A percentile compares a stretch with the other conserved stretches of the same genome.
Evolutionary conservation across 495 filamentous ascomycete species (phyloP).

Genomic region (Aspergillus bridgeri): DNA sequence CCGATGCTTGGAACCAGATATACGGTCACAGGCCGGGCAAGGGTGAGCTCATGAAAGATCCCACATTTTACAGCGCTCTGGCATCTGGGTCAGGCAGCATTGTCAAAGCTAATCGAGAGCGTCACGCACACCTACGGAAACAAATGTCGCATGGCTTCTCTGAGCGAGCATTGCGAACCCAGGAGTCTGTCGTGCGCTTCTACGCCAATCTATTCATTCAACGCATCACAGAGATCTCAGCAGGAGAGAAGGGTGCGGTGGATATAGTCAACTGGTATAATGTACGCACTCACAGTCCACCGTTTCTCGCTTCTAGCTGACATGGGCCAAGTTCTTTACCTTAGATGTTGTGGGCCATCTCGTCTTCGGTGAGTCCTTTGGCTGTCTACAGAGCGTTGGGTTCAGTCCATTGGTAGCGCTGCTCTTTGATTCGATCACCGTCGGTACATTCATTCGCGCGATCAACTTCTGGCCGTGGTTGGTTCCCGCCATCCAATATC

Average conservation of each 20-base stretch:
- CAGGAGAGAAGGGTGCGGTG: constrained; percentile 6
- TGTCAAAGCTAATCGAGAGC: constrained; percentile 24
- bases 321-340: constrained; percentile 13
- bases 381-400: constrained; percentile 37
- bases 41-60: constrained; percentile 22
- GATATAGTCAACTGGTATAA: constrained; percentile 35
- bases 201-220: constrained; percentile 45
- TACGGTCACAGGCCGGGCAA: constrained; percentile 46
- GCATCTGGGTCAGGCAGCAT: constrained; percentile 12
- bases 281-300: constrained; percentile 36
- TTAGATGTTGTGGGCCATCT: constrained; percentile 51
- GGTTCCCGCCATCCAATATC: not conserved
- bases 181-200: constrained; percentile 40
- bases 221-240: constrained; percentile 9
- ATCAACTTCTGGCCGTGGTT: constrained; percentile 4
- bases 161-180: constrained; percentile 40
- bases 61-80: constrained; percentile 4
- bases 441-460: constrained; percentile 12
- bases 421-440: constrained; percentile 35
- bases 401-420: constrained; percentile 47
- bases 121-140: constrained; percentile 27
- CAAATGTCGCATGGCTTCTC: constrained; percentile 48
- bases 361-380: constrained; percentile 50
- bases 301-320: constrained; percentile 14
- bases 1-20: constrained; percentile 58